phyloP scores from a whole-genome alignment of 257 asterid species.

The Pogostemon cablin region DNA sequence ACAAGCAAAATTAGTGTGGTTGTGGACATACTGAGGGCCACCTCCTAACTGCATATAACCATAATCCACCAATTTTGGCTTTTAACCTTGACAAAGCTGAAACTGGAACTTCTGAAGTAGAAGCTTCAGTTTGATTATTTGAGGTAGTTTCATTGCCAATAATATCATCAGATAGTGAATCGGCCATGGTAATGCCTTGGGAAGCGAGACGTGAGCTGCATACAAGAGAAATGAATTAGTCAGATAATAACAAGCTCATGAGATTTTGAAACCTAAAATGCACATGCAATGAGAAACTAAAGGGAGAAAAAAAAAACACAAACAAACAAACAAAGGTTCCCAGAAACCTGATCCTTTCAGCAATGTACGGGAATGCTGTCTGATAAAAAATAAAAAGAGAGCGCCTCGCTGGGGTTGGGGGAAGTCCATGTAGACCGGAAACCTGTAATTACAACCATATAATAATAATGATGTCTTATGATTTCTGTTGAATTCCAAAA shows the following conservation, averaged over 20 bases:
- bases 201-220: constrained; percentile 91
- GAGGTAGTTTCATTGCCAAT: constrained; percentile 38
- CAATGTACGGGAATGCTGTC: constrained; percentile 91
- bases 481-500: constrained; percentile 10
- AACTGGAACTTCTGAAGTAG: constrained; percentile 38
- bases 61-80: constrained; percentile 58
- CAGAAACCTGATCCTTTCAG: constrained; percentile 85
- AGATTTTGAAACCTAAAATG: neutral
- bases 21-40: constrained; percentile 92
- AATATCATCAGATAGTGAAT: constrained; percentile 56
- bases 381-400: constrained; percentile 90
- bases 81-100: constrained; percentile 72
- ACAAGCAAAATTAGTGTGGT: constrained; percentile 31
- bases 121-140: constrained; percentile 45
- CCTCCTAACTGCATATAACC: constrained; percentile 69
- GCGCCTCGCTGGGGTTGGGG: constrained; percentile 96
- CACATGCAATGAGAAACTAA: constrained; percentile 16
- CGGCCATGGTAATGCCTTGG: constrained; percentile 69
- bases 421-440: constrained; percentile 83
- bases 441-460: constrained; percentile 53
- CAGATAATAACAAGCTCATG: neutral
- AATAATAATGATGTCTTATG: constrained; percentile 11
- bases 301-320: neutral
- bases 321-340: neutral
- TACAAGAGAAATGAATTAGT: constrained; percentile 33